Percentiles rank a stretch among this genome's conserved stretches.
phyloP scores from a whole-genome alignment of 495 filamentous ascomycete species.

The Penicillium herquei region DNA sequence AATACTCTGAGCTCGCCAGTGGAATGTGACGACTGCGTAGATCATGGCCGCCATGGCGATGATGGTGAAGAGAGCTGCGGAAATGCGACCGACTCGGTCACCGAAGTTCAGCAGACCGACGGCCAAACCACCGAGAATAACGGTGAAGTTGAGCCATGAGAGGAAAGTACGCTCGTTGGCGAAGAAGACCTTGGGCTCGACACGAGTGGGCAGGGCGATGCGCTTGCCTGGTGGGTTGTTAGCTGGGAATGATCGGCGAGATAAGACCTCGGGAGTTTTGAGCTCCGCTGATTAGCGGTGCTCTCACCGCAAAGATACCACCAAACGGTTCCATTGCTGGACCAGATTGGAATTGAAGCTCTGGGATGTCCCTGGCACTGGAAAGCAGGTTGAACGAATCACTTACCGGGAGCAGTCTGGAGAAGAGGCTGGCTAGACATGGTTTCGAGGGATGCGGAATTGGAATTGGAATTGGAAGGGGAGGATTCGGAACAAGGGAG shows the following conservation, averaged over 20 bases:
- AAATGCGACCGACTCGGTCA: constrained; percentile 87
- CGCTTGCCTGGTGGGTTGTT: constrained; percentile 69
- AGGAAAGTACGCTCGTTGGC: constrained; percentile 99
- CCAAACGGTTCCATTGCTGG: too few species aligned
- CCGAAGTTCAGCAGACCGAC: constrained; percentile 98
- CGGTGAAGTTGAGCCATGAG: constrained; percentile 98
- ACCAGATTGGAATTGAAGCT: too few species aligned
- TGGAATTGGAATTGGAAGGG: neutral
- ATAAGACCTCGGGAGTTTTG: neutral
- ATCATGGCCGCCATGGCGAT: constrained; percentile 95
- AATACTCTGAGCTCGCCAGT: constrained; percentile 95
- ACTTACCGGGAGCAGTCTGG: constrained; percentile 6
- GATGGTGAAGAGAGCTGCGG: constrained; percentile 86
- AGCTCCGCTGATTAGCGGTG: neutral
- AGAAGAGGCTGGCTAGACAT: constrained; percentile 9
- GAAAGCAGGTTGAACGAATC: neutral
- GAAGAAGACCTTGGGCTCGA: constrained; percentile 99
- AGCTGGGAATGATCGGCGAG: neutral
- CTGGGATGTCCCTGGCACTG: neutral
- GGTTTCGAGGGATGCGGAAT: neutral
- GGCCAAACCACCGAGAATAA: constrained; percentile 92
- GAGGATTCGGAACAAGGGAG: neutral
- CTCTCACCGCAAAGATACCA: neutral
- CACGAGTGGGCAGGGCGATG: constrained; percentile 94
- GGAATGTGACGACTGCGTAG: constrained; percentile 92